Percentiles rank a stretch among this genome's conserved stretches.
These are phyloP conservation scores for Cucurbita moschata DNA, from an alignment of 306 rosid genomes.

Conservation along the genomic window DNA sequence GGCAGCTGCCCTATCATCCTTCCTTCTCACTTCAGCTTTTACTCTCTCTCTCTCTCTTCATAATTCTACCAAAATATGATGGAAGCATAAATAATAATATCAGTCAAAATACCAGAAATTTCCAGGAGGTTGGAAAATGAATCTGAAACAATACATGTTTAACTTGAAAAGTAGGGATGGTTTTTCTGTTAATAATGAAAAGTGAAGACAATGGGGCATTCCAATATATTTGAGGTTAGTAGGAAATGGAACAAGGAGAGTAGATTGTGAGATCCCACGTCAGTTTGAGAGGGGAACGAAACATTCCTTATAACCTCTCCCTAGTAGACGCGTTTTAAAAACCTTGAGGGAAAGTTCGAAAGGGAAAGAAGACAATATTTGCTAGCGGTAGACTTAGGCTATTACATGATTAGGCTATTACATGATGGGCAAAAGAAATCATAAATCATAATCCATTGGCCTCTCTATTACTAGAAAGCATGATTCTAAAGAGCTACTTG, in stretches of 20 bases:
- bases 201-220: not conserved
- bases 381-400: too few species aligned
- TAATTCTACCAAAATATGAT: not conserved
- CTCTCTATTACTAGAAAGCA: not conserved
- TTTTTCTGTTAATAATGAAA: not conserved
- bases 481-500: not conserved
- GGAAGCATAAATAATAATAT: not conserved
- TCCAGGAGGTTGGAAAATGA: not conserved
- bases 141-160: not conserved
- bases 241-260: not conserved
- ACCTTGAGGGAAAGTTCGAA: too few species aligned
- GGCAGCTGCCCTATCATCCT: slow-evolving; percentile 3
- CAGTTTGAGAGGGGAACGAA: too few species aligned
- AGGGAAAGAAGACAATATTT: too few species aligned
- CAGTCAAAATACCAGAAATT: slow-evolving; percentile 3
- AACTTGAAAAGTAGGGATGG: not conserved
- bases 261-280: too few species aligned
- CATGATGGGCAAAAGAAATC: not conserved
- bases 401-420: too few species aligned
- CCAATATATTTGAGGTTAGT: not conserved
- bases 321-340: too few species aligned
- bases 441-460: not conserved
- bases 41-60: not conserved
- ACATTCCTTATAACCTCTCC: too few species aligned
- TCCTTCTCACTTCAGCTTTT: not conserved